These are phyloP conservation scores for Lasiodiplodia sp. DNA, from an alignment of 2,329 filamentous ascomycete genomes.

Conservation along the genomic window DNA sequence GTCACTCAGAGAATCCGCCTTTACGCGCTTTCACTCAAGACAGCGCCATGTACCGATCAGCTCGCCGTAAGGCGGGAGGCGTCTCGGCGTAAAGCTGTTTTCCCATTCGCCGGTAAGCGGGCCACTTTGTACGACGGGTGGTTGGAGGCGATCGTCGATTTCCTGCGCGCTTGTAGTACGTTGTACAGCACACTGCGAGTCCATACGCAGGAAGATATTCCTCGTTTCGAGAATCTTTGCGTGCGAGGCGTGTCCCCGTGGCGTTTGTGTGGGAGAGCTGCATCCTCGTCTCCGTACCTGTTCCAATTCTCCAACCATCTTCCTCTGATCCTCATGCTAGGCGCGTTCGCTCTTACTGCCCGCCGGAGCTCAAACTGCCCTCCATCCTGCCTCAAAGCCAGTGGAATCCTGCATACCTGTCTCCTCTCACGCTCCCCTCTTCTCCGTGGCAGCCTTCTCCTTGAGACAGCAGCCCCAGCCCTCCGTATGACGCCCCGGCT, in stretches of 20 bases:
- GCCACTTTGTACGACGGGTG: background rate
- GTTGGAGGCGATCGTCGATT: constrained; percentile 27
- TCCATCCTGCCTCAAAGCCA: background rate
- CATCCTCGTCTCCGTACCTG: background rate
- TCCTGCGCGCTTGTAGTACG: background rate
- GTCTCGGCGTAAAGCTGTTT: background rate
- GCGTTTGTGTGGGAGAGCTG: background rate
- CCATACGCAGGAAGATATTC: background rate
- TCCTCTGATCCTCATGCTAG: background rate
- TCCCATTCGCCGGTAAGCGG: constrained; percentile 4
- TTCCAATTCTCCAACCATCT: background rate
- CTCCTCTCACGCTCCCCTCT: background rate
- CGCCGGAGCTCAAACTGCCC: background rate
- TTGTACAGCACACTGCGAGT: background rate
- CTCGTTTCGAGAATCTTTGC: constrained; percentile 23
- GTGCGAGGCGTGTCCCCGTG: constrained; percentile 2
- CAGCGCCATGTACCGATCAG: background rate
- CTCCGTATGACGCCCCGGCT: background rate
- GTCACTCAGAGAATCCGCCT: background rate
- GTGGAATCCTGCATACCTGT: background rate
- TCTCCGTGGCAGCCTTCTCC: background rate
- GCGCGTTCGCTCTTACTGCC: background rate
- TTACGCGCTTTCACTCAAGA: background rate
- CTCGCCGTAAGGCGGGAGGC: background rate
- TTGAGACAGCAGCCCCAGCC: background rate